These are phyloP conservation scores for Alloascoidea africana DNA, from an alignment of 805 yeast species.

Conservation along the genomic window DNA sequence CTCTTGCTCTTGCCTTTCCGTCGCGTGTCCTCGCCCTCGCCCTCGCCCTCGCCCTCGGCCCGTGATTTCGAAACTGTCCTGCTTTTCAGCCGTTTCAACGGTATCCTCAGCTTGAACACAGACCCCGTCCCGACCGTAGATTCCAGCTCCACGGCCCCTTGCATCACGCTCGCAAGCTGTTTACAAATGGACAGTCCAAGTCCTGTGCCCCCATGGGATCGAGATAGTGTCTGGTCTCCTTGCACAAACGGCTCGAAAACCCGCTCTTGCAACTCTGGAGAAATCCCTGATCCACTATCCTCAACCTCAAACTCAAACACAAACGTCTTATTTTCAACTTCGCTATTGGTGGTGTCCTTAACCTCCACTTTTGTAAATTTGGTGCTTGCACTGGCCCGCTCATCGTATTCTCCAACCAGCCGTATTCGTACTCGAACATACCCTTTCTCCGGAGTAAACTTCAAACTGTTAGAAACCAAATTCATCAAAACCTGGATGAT, in stretches of 20 bases:
- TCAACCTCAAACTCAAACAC: slow-evolving; percentile 56
- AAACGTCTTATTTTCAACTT: slow-evolving; percentile 33
- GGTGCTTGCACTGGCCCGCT: too few species aligned
- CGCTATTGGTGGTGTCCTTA: too few species aligned
- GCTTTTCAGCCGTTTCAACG: too few species aligned
- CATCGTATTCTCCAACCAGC: too few species aligned
- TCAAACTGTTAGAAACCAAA: slow-evolving; percentile 75
- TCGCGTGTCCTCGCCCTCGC: not conserved
- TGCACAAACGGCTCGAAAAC: slow-evolving; percentile 95
- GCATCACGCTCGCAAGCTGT: slow-evolving; percentile 84
- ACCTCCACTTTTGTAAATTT: too few species aligned
- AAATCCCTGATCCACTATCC: slow-evolving; percentile 94
- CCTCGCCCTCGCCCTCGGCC: slow-evolving; percentile 18
- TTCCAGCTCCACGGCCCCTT: slow-evolving; percentile 63
- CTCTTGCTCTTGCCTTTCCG: slow-evolving; percentile 8
- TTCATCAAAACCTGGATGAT: slow-evolving; percentile 88
- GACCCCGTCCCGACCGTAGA: slow-evolving; percentile 76
- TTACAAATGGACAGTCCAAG: slow-evolving; percentile 80
- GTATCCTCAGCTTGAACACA: slow-evolving; percentile 66
- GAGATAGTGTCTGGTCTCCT: slow-evolving; percentile 86
- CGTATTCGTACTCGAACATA: slow-evolving; percentile 62
- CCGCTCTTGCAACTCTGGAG: slow-evolving; percentile 59
- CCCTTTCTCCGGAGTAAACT: slow-evolving; percentile 87
- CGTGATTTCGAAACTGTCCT: too few species aligned
- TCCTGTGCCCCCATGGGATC: slow-evolving; percentile 94